Base-by-base conservation (phyloP, 768 basidiomycete species). In the Cyclocybe cylindracea region DNA sequence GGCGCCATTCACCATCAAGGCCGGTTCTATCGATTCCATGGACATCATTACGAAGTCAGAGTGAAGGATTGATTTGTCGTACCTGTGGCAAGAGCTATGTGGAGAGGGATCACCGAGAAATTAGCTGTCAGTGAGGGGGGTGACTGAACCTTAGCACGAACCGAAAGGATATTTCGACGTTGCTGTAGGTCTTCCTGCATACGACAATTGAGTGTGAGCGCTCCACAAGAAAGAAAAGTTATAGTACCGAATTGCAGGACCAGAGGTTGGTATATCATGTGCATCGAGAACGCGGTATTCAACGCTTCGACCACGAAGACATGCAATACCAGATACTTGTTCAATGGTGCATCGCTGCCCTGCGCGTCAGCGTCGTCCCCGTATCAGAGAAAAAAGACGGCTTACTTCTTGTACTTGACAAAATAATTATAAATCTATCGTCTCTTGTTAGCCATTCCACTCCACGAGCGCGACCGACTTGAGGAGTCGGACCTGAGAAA, bases 221-320 rank as follows among this genome's bases (percentile, higher is more conserved):
- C 7, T 14, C 13, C 19, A 34, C 38, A 11, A 5, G 46, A 24
- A 9, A 2, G 5, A 13, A 18, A 11, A 4, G 14, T 47, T 36
- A 18, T 7, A 14, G 16, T 29, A 48, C 46, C 46, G 11, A 37
- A 24, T 16, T 39, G 18, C 16, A 39, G 2, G 31, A 48, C 18
- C 11, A 48, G 38, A 29, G 46, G 29, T 39, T 48, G 35, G 31
- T 48, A 48, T 29, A 31, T 29, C 35, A 39, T 48, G 29, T 48
- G 46, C 1, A 35, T 13, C 9, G 37, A 11, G 37, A 48, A 48
- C 18, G 38, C 46, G 7, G 29, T 48, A 29, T 39, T 35, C 6
- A 48, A 5, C 9, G 32, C 31, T 29, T 48, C 46, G 6, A n/a
- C 46, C 13, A 48, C 19, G 10, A 16, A 29, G 13, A 48, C 19